Evolutionary conservation across 139 green algal species (phyloP).

Genomic region (Trebouxia sp.): DNA sequence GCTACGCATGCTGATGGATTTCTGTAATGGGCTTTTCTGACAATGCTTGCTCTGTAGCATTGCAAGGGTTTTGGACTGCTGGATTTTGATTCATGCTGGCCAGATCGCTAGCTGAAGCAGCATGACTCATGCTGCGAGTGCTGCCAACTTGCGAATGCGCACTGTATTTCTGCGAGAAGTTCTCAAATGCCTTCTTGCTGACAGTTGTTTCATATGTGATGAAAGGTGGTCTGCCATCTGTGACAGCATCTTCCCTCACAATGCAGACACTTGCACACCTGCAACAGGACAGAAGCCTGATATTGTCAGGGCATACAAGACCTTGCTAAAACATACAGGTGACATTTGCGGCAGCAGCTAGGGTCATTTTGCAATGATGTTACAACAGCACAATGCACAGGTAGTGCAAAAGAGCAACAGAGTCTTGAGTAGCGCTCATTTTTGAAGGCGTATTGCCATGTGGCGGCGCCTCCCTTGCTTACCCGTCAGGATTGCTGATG

Average conservation of each 20-base stretch:
- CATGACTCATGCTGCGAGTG: neutral
- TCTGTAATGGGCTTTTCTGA: neutral
- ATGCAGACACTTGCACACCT: neutral
- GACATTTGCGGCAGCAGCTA: too few species aligned
- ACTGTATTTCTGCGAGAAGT: neutral
- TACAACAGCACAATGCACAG: neutral
- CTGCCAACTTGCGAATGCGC: neutral
- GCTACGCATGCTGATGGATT: too few species aligned
- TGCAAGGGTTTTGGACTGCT: neutral
- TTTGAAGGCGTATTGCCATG: too few species aligned
- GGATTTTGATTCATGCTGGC: neutral
- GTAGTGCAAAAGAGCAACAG: neutral
- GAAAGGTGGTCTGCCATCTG: neutral
- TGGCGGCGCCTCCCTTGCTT: too few species aligned
- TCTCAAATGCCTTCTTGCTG: slow-evolving; percentile 12
- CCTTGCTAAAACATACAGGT: too few species aligned
- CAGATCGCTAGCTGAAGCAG: slow-evolving; percentile 5
- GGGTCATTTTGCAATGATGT: too few species aligned
- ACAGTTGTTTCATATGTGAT: neutral
- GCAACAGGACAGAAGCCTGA: too few species aligned
- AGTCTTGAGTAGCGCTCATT: too few species aligned
- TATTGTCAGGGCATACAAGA: too few species aligned
- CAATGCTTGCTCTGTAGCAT: neutral
- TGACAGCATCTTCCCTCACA: slow-evolving; percentile 1
- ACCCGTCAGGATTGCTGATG: slow-evolving; percentile 20